Percentiles rank a stretch among this genome's conserved stretches.
Conservation (phyloP, 1,284 basidiomycete species). For the Ustilago xerochloae region DNA sequence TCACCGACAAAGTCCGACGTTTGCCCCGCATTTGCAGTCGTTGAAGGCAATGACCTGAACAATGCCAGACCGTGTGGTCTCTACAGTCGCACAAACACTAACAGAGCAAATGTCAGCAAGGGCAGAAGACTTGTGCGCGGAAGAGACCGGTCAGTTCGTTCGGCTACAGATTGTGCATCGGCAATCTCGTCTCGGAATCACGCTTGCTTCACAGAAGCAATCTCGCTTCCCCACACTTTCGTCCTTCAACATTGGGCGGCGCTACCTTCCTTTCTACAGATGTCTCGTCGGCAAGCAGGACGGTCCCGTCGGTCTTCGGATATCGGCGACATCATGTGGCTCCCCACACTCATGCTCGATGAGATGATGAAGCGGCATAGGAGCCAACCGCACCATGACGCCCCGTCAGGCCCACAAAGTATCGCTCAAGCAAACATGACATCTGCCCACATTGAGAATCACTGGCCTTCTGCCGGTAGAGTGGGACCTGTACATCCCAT, state of each 20-base stretch:
- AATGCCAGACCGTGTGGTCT: background rate
- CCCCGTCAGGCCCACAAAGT: too few relatives aligned
- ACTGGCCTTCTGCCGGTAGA: too few relatives aligned
- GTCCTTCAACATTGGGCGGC: background rate
- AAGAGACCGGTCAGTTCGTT: background rate
- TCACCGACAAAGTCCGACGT: background rate
- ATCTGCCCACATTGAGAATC: too few relatives aligned
- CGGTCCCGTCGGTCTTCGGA: constrained; percentile 2
- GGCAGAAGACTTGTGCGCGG: background rate
- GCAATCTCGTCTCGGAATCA: background rate
- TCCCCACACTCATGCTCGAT: background rate
- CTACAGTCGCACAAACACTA: too few relatives aligned
- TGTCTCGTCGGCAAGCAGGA: background rate
- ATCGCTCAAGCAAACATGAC: too few relatives aligned
- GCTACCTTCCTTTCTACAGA: background rate
- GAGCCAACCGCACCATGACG: background rate
- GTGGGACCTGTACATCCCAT: too few relatives aligned
- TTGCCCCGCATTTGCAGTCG: background rate
- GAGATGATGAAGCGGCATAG: background rate
- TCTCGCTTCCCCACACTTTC: constrained; percentile 3
- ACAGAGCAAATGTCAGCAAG: background rate
- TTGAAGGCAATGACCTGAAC: background rate
- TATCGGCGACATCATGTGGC: background rate
- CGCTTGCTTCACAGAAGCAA: background rate
- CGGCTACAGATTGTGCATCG: constrained; percentile 6